phyloP scores from a whole-genome alignment of 805 yeast species.

The Cyberlindnera amylophila region DNA sequence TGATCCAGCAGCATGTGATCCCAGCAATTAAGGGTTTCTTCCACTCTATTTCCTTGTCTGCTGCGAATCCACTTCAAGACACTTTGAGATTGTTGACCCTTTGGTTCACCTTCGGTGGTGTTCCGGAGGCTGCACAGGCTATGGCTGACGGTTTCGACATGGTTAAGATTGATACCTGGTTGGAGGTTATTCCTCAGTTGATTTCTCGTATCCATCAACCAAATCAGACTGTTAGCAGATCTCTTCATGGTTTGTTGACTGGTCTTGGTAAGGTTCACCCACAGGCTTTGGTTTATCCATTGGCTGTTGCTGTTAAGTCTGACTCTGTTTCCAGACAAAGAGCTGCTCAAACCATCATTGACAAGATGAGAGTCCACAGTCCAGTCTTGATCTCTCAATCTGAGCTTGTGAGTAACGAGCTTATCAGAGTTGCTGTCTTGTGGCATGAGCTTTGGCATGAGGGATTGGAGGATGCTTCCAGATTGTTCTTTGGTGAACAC shows the following conservation, averaged over 20 bases:
- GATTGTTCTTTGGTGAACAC: conserved; percentile 89
- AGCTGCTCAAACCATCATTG: conserved; percentile 89
- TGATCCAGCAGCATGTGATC: conserved; percentile 81
- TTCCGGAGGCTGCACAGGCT: conserved; percentile 85
- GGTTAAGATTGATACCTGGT: conserved; percentile 90
- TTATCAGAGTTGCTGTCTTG: conserved; percentile 89
- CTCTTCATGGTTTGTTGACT: conserved; percentile 74
- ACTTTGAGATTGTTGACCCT: conserved; percentile 83
- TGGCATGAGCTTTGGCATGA: conserved; percentile 99
- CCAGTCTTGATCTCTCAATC: conserved; percentile 85
- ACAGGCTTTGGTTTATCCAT: conserved; percentile 91
- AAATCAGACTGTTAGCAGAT: conserved; percentile 73
- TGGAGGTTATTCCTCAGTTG: conserved; percentile 91
- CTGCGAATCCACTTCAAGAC: conserved; percentile 86
- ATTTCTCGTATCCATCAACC: conserved; percentile 97
- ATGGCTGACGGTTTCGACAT: conserved; percentile 86
- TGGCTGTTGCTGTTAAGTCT: conserved; percentile 93
- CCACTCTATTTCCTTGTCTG: conserved; percentile 86
- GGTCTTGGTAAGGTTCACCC: conserved; percentile 95
- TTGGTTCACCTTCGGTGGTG: conserved; percentile 96
- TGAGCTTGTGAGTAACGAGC: conserved; percentile 87
- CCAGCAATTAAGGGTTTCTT: conserved; percentile 97
- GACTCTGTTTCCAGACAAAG: conserved; percentile 85
- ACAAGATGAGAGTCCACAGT: conserved; percentile 87
- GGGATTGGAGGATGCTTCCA: conserved; percentile 93